Conservation (phyloP, 2,329 filamentous ascomycete species). For the Sarocladiaceae sp. region DNA sequence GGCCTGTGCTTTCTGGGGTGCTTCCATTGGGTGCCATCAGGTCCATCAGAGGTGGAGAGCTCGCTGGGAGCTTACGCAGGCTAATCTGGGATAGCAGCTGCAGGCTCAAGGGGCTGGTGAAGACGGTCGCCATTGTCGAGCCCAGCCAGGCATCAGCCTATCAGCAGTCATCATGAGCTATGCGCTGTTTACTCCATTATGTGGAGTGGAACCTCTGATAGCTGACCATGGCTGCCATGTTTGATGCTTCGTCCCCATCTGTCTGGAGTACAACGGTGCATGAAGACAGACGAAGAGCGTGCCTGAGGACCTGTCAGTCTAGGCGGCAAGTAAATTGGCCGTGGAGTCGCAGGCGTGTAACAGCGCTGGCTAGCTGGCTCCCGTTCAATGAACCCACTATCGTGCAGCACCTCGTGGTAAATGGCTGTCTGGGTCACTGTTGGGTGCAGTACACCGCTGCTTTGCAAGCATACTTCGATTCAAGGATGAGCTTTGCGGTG, state of each 20-base stretch:
- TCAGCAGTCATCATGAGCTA: not conserved
- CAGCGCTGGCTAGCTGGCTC: not conserved
- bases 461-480: not conserved
- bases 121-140: not conserved
- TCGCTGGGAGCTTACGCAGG: not conserved
- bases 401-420: no score
- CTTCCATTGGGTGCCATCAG: not conserved
- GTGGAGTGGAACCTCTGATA: slow-evolving; percentile 1
- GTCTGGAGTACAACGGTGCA: not conserved
- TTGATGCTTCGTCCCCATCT: not conserved
- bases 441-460: not conserved
- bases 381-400: not conserved
- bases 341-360: slow-evolving; percentile 6
- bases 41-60: not conserved
- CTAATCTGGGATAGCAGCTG: slow-evolving; percentile 1
- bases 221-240: not conserved
- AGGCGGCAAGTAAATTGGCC: slow-evolving; percentile 1
- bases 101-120: slow-evolving; percentile 4
- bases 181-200: not conserved
- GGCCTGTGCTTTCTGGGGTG: slow-evolving; percentile 7
- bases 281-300: not conserved
- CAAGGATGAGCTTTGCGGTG: no score
- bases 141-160: not conserved
- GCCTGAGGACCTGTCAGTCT: not conserved
- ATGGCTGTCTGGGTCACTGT: no score